Evolutionary conservation across 495 filamentous ascomycete genomes (phyloP).

Genomic region (Hypoxylon subgilvum): DNA sequence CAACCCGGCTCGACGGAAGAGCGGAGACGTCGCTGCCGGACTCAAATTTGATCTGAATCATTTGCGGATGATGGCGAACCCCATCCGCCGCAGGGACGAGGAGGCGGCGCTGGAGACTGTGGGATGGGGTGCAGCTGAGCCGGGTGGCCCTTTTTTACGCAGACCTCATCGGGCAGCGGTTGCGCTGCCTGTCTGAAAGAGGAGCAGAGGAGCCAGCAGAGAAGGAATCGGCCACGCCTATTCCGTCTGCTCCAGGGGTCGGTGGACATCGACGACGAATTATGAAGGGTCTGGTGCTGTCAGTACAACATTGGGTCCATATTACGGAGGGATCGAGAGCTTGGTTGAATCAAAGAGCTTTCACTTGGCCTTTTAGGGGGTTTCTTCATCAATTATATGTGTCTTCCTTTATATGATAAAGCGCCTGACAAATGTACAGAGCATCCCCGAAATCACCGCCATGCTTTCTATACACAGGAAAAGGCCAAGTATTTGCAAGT

Average conservation of each 20-base stretch:
- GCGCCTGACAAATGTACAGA: constrained; percentile 26
- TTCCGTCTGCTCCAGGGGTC: constrained; percentile 23
- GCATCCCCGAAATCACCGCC: constrained; percentile 10
- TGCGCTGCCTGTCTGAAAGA: constrained; percentile 25
- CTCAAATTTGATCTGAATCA: constrained; percentile 8
- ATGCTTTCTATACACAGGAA: constrained; percentile 1
- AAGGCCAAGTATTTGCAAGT: constrained; percentile 3
- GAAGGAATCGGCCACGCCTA: constrained; percentile 15
- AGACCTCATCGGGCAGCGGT: constrained; percentile 6
- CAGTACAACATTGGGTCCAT: background rate
- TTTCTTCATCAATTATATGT: constrained; percentile 19
- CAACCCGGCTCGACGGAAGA: constrained; percentile 11
- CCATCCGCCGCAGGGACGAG: constrained; percentile 10
- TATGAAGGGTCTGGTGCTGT: constrained; percentile 7
- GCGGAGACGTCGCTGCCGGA: constrained; percentile 14
- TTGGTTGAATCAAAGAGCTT: constrained; percentile 7
- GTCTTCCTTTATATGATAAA: constrained; percentile 1
- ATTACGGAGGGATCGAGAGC: background rate
- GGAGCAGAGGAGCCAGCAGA: constrained; percentile 14
- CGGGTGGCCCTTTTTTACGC: constrained; percentile 30
- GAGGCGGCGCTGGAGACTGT: constrained; percentile 7
- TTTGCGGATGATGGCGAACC: constrained; percentile 1
- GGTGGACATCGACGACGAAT: constrained; percentile 22
- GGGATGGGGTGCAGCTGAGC: background rate
- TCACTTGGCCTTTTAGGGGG: constrained; percentile 19